Conservation (phyloP, 2,329 filamentous ascomycete genomes). For the Cercospora sojina region DNA sequence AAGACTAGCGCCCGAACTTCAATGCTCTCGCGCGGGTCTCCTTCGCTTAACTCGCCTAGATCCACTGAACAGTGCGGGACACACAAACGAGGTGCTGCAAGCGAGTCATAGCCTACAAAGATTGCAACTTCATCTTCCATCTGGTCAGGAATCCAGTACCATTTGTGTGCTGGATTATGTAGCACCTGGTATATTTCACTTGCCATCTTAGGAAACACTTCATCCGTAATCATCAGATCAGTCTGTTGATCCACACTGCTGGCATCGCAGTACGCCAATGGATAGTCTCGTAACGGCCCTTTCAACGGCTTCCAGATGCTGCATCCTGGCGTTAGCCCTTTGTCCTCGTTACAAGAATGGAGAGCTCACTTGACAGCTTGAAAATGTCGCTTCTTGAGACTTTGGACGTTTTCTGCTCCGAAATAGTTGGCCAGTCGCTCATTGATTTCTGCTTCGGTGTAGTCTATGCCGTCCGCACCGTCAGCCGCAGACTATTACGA, state of each 20-base stretch:
- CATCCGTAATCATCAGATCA: conserved; percentile 13
- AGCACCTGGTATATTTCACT: conserved; percentile 17
- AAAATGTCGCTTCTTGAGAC: conserved; percentile 16
- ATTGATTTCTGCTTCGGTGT: conserved; percentile 9
- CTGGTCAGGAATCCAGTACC: conserved; percentile 16
- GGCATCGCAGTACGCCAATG: conserved; percentile 13
- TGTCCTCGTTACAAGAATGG: not conserved
- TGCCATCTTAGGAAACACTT: conserved; percentile 14
- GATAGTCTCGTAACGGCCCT: conserved; percentile 14
- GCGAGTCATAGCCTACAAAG: conserved; percentile 14
- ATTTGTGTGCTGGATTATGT: conserved; percentile 12
- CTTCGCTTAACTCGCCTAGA: conserved; percentile 1
- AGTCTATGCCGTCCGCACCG: conserved; percentile 1
- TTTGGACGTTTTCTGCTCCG: not conserved
- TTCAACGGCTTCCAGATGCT: conserved; percentile 18
- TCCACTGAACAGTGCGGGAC: conserved; percentile 15
- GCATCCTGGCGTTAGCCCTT: not conserved
- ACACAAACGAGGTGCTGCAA: not conserved
- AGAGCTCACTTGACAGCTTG: conserved; percentile 9
- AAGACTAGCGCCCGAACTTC: conserved; percentile 14
- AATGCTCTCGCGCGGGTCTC: conserved; percentile 13
- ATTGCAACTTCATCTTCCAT: conserved; percentile 5
- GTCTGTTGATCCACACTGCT: not conserved
- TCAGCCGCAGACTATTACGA: not conserved
- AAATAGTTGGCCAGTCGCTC: conserved; percentile 8